Percentiles rank a stretch among this genome's conserved stretches.
These are phyloP conservation scores for Actinomucor elegans DNA, from an alignment of 371 early-diverging fungal species.

Conservation along the genomic window DNA sequence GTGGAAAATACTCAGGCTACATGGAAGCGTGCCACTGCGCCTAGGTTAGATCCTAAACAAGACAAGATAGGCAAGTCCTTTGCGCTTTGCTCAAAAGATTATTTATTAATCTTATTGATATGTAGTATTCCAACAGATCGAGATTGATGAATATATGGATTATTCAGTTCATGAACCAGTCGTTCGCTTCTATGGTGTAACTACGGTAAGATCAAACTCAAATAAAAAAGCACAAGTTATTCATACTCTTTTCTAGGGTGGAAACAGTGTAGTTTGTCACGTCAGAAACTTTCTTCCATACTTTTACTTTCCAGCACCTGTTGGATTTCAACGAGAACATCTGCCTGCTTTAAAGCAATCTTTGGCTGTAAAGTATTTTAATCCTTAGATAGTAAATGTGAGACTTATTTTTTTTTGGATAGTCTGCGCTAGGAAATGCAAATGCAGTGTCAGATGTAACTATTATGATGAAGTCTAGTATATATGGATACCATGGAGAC, in stretches of 20 bases:
- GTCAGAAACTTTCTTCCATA: conserved; percentile 94
- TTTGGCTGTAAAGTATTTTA: conserved; percentile 50
- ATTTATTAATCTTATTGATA: no score
- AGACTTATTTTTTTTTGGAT: background rate
- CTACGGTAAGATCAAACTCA: conserved; percentile 59
- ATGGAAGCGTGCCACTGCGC: conserved; percentile 35
- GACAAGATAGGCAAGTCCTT: conserved; percentile 46
- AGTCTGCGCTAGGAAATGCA: conserved; percentile 22
- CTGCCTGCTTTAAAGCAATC: conserved; percentile 55
- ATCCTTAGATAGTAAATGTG: background rate
- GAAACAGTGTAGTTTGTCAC: conserved; percentile 89
- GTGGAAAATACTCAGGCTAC: conserved; percentile 22
- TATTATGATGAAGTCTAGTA: conserved; percentile 69
- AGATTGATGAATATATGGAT: conserved; percentile 81
- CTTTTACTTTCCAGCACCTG: conserved; percentile 93
- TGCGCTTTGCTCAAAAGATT: no score
- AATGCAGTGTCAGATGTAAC: conserved; percentile 59
- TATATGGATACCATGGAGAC: conserved; percentile 85
- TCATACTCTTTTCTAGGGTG: conserved; percentile 42
- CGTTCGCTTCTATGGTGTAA: conserved; percentile 87
- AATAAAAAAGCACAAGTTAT: background rate
- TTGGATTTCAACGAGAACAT: conserved; percentile 67
- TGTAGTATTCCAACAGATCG: conserved; percentile 92
- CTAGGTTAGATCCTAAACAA: conserved; percentile 25
- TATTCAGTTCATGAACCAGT: conserved; percentile 49